Base-by-base conservation (phyloP, 306 rosid genomes). In the Canavalia gladiata region DNA sequence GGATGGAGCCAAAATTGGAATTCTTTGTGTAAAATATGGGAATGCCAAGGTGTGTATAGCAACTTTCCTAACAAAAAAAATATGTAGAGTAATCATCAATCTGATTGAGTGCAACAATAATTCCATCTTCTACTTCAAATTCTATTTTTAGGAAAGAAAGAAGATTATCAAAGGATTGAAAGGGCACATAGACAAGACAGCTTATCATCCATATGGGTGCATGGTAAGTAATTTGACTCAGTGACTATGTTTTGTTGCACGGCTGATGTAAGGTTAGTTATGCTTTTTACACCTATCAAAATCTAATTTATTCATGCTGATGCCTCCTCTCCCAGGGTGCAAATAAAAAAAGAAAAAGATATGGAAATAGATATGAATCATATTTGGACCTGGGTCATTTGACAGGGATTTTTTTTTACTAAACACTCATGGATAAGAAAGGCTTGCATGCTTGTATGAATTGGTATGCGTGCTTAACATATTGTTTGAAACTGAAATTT, bases 131-230 rank as follows among this genome's bases (percentile, higher is more conserved):
- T 64, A 33, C 63, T 80, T 77, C 47, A 46, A 75, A 51, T 72
- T 74, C 84, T 72, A 72, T 81, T 78, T 39, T 68, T 84, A 93
- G 99, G 99, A 95, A 86, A 90, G 99, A 86, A 95, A 95, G 91
- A 95, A 93, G 83, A 87, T 90, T 76, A 80, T 95, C 87, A 95
- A 95, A 89, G 99, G 99, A 87, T 90, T 95, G 90, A 93, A 95
- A 72, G 94, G 85, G 70, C 90, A 85, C 33, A 11, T 93, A 25
- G 85, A 35, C 45, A 85, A 93, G 67, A 90, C 92, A 73, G 97
- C 97, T n/a, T 84, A 68, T 69, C 93, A 95, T 86, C 96, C 91
- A 70, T 76, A 82, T 78, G 99, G 97, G 67, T 89, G 90, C 81
- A 74, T 91, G 98, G 98, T 95, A 84, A 79, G 96, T 41, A 63